phyloP scores from a whole-genome alignment of 208 protist species.

The Trypanosomatidae sp. region DNA sequence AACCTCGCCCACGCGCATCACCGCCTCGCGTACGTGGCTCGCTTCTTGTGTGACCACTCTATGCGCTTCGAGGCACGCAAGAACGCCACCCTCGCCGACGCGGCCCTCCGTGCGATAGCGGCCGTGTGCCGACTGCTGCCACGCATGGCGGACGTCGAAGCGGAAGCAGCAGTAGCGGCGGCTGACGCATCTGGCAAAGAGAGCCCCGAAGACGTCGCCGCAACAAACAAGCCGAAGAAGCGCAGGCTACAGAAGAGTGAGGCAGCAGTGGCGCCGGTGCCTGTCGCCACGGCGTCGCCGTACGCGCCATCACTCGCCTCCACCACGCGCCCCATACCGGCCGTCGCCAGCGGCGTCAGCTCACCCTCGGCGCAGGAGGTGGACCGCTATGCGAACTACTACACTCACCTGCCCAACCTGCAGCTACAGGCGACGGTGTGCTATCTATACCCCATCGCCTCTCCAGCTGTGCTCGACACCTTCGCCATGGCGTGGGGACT shows the following conservation, averaged over 20 bases:
- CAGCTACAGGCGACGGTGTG: conserved; percentile 84
- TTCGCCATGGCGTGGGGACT: conserved; percentile 68
- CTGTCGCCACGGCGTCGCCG: neutral
- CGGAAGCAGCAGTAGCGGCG: neutral
- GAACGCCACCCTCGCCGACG: conserved; percentile 57
- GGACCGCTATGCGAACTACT: conserved; percentile 62
- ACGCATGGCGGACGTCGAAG: conserved; percentile 25
- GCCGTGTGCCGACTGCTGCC: conserved; percentile 50
- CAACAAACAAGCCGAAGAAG: conserved; percentile 12
- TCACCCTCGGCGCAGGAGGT: conserved; percentile 43
- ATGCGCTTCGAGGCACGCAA: conserved; percentile 41
- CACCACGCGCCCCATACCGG: conserved; percentile 16
- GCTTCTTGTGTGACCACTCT: conserved; percentile 58
- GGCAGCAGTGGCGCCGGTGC: neutral
- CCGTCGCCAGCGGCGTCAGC: conserved; percentile 1
- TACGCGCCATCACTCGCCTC: conserved; percentile 19
- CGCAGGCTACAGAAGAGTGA: conserved; percentile 10
- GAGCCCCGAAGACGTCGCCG: neutral
- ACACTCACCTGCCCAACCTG: conserved; percentile 57
- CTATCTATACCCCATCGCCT: conserved; percentile 43
- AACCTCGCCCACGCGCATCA: conserved; percentile 76
- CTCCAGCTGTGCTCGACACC: conserved; percentile 50
- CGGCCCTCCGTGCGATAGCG: conserved; percentile 48
- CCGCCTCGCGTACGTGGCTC: conserved; percentile 56
- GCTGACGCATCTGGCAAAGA: neutral